Evolutionary conservation across 2,329 filamentous ascomycete genomes (phyloP).

Genomic region (Epichloe sibirici): DNA sequence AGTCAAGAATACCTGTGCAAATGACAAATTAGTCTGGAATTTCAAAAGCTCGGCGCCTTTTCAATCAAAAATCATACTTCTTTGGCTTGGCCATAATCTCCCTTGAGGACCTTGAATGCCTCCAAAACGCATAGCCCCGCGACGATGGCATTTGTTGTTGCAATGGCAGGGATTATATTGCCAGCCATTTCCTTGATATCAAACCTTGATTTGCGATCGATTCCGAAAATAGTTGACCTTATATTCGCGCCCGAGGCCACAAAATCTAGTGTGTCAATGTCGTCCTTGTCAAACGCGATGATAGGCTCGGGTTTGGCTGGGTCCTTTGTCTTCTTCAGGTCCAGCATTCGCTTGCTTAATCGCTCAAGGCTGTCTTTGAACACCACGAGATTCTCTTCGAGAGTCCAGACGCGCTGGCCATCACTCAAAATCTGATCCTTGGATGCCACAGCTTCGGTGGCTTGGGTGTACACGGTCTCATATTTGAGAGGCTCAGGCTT

Average conservation of each 20-base stretch:
- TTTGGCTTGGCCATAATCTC: slow-evolving; percentile 57
- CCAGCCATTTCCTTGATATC: slow-evolving; percentile 99
- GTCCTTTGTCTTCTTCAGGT: slow-evolving; percentile 40
- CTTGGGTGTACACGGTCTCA: slow-evolving; percentile 42
- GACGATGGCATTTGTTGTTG: slow-evolving; percentile 94
- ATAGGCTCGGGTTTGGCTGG: slow-evolving; percentile 44
- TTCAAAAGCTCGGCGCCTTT: background rate
- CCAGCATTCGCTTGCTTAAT: slow-evolving; percentile 60
- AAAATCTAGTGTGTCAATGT: slow-evolving; percentile 88
- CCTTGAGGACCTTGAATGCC: slow-evolving; percentile 77
- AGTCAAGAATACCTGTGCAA: slow-evolving; percentile 60
- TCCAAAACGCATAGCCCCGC: slow-evolving; percentile 86
- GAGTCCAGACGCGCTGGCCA: slow-evolving; percentile 69
- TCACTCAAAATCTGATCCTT: slow-evolving; percentile 46
- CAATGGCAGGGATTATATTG: slow-evolving; percentile 97
- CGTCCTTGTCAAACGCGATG: slow-evolving; percentile 92
- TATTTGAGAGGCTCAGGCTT: slow-evolving; percentile 65
- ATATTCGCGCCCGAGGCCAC: slow-evolving; percentile 85
- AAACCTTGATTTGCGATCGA: slow-evolving; percentile 80
- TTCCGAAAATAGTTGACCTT: slow-evolving; percentile 77
- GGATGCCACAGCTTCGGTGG: slow-evolving; percentile 32
- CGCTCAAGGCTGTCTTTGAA: slow-evolving; percentile 75
- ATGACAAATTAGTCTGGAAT: slow-evolving; percentile 1
- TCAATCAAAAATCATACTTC: slow-evolving; percentile 40
- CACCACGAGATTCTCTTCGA: slow-evolving; percentile 72